Percentiles rank a stretch among this genome's conserved stretches.
phyloP scores from a whole-genome alignment of 2,329 filamentous ascomycete species.

The Sclerotinia nivalis region DNA sequence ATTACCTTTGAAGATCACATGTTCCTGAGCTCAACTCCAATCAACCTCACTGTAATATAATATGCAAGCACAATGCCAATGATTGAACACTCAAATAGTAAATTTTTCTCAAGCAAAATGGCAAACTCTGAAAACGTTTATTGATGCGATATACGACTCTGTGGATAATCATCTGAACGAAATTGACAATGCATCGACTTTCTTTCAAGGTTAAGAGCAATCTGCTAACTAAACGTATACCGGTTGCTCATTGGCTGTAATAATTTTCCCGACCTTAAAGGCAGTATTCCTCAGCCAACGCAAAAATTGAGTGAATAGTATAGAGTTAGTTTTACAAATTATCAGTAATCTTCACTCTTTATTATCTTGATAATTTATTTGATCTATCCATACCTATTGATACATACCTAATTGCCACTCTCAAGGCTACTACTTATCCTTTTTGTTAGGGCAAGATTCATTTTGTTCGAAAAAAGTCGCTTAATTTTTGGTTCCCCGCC shows the following conservation, averaged over 20 bases:
- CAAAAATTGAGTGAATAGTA: not conserved
- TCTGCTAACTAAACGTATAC: constrained; percentile 15
- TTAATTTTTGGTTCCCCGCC: constrained; percentile 24
- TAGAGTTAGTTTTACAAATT: not conserved
- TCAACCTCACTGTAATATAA: not conserved
- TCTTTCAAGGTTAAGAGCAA: constrained; percentile 15
- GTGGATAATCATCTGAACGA: not conserved
- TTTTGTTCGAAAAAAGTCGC: constrained; percentile 22
- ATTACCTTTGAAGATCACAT: not conserved
- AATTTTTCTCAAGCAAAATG: not conserved
- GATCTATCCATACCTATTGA: not conserved
- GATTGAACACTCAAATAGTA: not conserved
- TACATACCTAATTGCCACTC: not conserved
- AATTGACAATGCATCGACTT: constrained; percentile 1
- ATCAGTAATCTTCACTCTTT: not conserved
- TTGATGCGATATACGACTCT: no score
- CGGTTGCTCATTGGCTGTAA: constrained; percentile 6
- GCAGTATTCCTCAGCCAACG: not conserved
- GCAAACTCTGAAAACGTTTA: not conserved
- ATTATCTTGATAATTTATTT: not conserved
- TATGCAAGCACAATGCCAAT: not conserved
- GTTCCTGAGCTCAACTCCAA: not conserved
- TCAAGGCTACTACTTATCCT: not conserved
- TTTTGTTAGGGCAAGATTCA: constrained; percentile 16
- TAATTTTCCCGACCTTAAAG: not conserved